Evolutionary conservation across 1,139 yeast species (phyloP).

Genomic region (Meyerozyma athensensis): DNA sequence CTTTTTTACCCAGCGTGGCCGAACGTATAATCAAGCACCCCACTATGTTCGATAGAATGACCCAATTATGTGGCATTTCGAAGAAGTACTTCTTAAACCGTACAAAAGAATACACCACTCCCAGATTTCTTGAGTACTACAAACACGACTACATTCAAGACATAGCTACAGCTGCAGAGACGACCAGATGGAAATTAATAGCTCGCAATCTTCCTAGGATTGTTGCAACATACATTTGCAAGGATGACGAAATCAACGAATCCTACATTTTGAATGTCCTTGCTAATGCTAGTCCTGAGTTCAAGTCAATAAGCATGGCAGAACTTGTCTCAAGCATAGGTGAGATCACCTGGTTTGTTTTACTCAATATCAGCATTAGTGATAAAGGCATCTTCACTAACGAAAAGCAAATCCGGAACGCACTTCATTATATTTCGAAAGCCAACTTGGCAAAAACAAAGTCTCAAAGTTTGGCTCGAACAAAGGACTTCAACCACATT

Average conservation of each 20-base stretch:
- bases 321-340: constrained; percentile 45
- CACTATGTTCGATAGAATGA: constrained; percentile 52
- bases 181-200: constrained; percentile 31
- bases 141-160: constrained; percentile 59
- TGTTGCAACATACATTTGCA: constrained; percentile 36
- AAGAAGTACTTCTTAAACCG: constrained; percentile 58
- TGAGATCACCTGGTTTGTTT: constrained; percentile 38
- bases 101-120: constrained; percentile 72
- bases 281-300: constrained; percentile 48
- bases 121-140: constrained; percentile 64
- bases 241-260: constrained; percentile 39
- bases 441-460: constrained; percentile 15
- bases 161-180: constrained; percentile 35
- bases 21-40: constrained; percentile 60
- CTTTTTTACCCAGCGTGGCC: constrained; percentile 74
- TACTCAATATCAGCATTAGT: constrained; percentile 34
- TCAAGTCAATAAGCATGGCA: constrained; percentile 29
- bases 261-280: constrained; percentile 50
- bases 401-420: constrained; percentile 29
- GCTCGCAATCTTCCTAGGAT: constrained; percentile 35
- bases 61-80: constrained; percentile 62
- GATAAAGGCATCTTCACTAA: constrained; percentile 26
- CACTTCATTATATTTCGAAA: constrained; percentile 38
- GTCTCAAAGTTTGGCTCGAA: constrained; percentile 6
- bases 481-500: constrained; percentile 16